Conservation (phyloP, 768 basidiomycete genomes). For the Pisolithus tinctorius region DNA sequence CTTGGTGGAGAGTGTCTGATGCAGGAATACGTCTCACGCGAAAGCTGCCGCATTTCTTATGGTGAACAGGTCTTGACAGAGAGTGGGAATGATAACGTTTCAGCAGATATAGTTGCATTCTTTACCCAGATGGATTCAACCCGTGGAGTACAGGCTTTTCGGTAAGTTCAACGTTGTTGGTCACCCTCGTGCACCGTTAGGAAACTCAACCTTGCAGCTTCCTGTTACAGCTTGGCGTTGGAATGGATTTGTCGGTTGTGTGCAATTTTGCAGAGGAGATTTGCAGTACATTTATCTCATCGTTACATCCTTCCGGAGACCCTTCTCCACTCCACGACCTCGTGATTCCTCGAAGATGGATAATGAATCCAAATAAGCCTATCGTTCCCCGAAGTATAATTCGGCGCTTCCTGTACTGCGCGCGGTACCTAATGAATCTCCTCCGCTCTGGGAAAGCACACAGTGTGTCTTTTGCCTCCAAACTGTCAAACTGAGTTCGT, state of each 20-base stretch:
- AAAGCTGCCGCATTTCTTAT: background rate
- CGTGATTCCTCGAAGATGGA: slow-evolving; percentile 51
- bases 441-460: background rate
- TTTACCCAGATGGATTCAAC: background rate
- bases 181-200: background rate
- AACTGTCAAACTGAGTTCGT: too few species aligned
- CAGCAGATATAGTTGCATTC: background rate
- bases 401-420: background rate
- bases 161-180: background rate
- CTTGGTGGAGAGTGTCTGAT: background rate
- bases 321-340: slow-evolving; percentile 33
- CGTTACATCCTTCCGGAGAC: slow-evolving; percentile 6
- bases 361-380: slow-evolving; percentile 20
- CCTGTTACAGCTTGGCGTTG: slow-evolving; percentile 30
- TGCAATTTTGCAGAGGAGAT: slow-evolving; percentile 50
- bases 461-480: background rate
- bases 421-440: background rate
- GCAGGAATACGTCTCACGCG: background rate
- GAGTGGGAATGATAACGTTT: too few species aligned
- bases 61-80: background rate
- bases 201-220: slow-evolving; percentile 29
- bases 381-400: slow-evolving; percentile 5
- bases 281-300: slow-evolving; percentile 35
- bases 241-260: slow-evolving; percentile 40
- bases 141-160: background rate